phyloP scores from a whole-genome alignment of 176 grass and related monocot genomes.

The Eremochloa ophiuroides region DNA sequence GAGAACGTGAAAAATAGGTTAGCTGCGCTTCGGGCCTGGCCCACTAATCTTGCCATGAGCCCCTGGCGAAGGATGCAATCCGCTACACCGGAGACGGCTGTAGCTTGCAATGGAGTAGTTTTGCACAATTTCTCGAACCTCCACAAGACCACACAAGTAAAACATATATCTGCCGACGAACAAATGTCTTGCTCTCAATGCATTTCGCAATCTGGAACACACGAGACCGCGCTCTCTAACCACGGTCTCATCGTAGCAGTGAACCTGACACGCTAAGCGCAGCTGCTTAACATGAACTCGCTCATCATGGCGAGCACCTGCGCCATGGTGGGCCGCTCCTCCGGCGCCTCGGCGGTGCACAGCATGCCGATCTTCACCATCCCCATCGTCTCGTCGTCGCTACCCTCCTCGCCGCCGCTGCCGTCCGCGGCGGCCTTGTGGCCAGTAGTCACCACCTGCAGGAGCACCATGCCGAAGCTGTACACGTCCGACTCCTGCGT shows the following conservation, averaged over 20 bases:
- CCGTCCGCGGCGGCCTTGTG: constrained; percentile 25
- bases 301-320: constrained; percentile 61
- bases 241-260: neutral
- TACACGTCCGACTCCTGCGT: constrained; percentile 67
- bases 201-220: neutral
- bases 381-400: constrained; percentile 51
- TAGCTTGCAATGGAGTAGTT: no score
- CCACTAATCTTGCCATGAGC: no score
- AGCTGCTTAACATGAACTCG: constrained; percentile 45
- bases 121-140: no score
- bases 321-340: constrained; percentile 56
- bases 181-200: neutral
- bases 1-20: no score
- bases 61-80: neutral
- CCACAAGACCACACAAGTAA: no score
- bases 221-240: neutral
- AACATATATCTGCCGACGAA: neutral
- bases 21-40: no score
- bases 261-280: neutral
- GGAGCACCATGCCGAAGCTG: constrained; percentile 53
- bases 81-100: no score
- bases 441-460: constrained; percentile 46
- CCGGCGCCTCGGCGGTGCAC: constrained; percentile 57
- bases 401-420: neutral
- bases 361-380: constrained; percentile 68